These are phyloP conservation scores for Penicillium chermesinum DNA, from an alignment of 495 filamentous ascomycete genomes.

Conservation along the genomic window DNA sequence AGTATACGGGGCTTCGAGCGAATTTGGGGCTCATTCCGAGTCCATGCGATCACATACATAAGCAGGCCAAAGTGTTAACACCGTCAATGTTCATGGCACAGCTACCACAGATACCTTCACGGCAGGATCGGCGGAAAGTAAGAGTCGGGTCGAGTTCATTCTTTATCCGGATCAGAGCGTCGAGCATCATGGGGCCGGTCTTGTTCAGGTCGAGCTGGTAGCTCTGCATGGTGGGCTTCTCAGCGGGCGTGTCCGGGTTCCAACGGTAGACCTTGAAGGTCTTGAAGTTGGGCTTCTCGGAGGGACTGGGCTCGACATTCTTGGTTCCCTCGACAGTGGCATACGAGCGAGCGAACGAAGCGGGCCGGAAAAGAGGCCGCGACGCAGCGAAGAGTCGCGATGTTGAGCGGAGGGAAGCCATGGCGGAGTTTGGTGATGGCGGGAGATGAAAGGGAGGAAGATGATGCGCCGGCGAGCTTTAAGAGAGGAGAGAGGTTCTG, in stretches of 20 bases:
- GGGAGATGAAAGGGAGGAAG: not conserved
- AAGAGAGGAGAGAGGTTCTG: conserved; percentile 13
- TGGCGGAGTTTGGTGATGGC: conserved; percentile 33
- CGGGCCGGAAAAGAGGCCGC: conserved; percentile 47
- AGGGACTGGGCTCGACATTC: conserved; percentile 46
- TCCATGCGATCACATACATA: conserved; percentile 75
- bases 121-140: conserved; percentile 90
- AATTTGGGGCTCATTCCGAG: too few relatives aligned
- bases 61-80: conserved; percentile 90
- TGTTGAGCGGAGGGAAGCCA: conserved; percentile 75
- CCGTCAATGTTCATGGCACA: conserved; percentile 99
- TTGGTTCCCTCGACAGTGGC: conserved; percentile 46
- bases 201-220: conserved; percentile 95
- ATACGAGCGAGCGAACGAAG: conserved; percentile 44
- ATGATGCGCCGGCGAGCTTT: not conserved
- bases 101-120: conserved; percentile 96
- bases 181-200: conserved; percentile 97
- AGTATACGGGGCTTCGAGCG: conserved; percentile 2
- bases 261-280: conserved; percentile 98
- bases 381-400: conserved; percentile 59
- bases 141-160: conserved; percentile 96
- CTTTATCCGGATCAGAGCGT: conserved; percentile 96
- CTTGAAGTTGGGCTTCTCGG: conserved; percentile 64
- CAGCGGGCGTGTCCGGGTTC: conserved; percentile 85
- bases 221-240: conserved; percentile 91